These are phyloP conservation scores for Umbilicus rupestris DNA, from an alignment of 164 flowering plant species.

Conservation along the genomic window DNA sequence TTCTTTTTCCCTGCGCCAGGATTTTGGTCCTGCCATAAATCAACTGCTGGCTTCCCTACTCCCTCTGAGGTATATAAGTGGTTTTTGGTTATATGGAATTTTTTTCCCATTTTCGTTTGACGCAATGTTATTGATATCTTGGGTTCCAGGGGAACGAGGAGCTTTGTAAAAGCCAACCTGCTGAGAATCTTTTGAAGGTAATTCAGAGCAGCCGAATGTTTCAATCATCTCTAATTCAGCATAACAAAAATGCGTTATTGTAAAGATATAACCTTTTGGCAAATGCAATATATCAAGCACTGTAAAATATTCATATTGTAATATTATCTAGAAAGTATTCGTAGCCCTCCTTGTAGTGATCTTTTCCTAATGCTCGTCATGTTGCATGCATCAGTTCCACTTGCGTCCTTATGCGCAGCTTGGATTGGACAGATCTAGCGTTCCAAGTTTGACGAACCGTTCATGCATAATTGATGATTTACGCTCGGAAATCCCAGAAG, in stretches of 20 bases:
- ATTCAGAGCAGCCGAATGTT: background rate
- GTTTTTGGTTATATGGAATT: background rate
- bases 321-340: background rate
- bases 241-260: too few relatives aligned
- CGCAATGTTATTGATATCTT: conserved; percentile 13
- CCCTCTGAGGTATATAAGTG: conserved; percentile 40
- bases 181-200: conserved; percentile 97
- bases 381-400: conserved; percentile 46
- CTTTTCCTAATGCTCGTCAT: background rate
- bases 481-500: conserved; percentile 65
- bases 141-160: conserved; percentile 31
- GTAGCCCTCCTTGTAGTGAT: background rate
- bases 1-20: conserved; percentile 88
- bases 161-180: conserved; percentile 32
- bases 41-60: conserved; percentile 14
- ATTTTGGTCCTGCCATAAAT: conserved; percentile 44
- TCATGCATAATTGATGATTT: conserved; percentile 47
- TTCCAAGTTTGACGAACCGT: conserved; percentile 34
- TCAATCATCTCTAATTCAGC: too few relatives aligned
- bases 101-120: background rate
- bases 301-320: background rate
- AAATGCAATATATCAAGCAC: too few relatives aligned
- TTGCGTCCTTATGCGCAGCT: conserved; percentile 78
- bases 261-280: too few relatives aligned
- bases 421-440: conserved; percentile 64